Evolutionary conservation across 805 yeast species (phyloP).

Genomic region (Starmera caribaea): DNA sequence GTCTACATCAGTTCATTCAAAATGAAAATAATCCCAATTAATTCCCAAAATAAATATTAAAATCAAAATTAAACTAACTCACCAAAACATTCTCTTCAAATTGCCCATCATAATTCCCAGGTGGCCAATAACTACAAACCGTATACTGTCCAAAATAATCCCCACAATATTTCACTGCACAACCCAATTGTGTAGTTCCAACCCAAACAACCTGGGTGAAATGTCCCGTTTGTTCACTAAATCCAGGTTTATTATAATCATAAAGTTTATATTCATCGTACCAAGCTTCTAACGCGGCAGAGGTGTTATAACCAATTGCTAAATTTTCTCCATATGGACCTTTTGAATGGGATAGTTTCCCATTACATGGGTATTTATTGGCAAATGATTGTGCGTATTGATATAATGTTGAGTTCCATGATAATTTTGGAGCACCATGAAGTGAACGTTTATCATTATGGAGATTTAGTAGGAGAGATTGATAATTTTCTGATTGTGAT

Average conservation of each 20-base stretch:
- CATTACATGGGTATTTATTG: slow-evolving; percentile 43
- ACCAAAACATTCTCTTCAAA: slow-evolving; percentile 25
- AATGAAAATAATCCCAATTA: too few relatives aligned
- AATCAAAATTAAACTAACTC: too few relatives aligned
- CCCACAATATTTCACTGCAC: slow-evolving; percentile 57
- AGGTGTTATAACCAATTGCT: slow-evolving; percentile 56
- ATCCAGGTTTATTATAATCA: slow-evolving; percentile 39
- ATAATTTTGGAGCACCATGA: slow-evolving; percentile 40
- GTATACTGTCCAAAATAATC: slow-evolving; percentile 42
- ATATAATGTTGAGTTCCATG: slow-evolving; percentile 48
- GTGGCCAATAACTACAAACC: slow-evolving; percentile 58
- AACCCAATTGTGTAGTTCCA: slow-evolving; percentile 51
- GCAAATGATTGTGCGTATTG: slow-evolving; percentile 50
- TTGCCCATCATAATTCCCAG: slow-evolving; percentile 52
- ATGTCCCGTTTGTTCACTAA: slow-evolving; percentile 51
- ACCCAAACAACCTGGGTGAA: slow-evolving; percentile 79
- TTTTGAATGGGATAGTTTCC: slow-evolving; percentile 50
- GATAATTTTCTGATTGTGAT: slow-evolving; percentile 1
- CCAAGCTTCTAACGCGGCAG: slow-evolving; percentile 68
- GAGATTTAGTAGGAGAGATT: slow-evolving; percentile 31
- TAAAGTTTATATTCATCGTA: slow-evolving; percentile 52
- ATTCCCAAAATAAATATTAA: too few relatives aligned
- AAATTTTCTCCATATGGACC: slow-evolving; percentile 72
- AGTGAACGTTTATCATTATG: slow-evolving; percentile 51
- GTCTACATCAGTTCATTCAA: too few relatives aligned